Percentiles rank a stretch among this genome's conserved stretches.
Evolutionary conservation across 1,284 basidiomycete species (phyloP).

Genomic region (Heterobasidion occidentale): DNA sequence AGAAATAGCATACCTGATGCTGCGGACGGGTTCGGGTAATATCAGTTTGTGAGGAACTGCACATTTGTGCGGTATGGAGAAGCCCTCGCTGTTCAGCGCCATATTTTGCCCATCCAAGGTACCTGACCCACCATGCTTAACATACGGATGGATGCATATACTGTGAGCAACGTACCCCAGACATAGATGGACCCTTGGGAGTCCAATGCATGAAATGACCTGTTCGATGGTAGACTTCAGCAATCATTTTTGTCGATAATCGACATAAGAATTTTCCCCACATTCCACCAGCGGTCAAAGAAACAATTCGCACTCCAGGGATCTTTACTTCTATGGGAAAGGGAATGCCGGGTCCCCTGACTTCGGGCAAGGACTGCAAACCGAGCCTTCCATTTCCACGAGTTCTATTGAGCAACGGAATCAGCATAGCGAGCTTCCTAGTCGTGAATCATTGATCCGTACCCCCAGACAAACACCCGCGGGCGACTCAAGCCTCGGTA

Average conservation of each 20-base stretch:
- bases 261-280: conserved; percentile 24
- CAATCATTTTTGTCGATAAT: conserved; percentile 2
- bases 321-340: conserved; percentile 56
- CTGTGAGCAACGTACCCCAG: conserved; percentile 55
- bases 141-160: not conserved
- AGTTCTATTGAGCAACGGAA: conserved; percentile 33
- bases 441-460: conserved; percentile 14
- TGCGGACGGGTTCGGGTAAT: conserved; percentile 48
- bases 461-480: conserved; percentile 80
- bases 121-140: conserved; percentile 29
- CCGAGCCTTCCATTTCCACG: conserved; percentile 55
- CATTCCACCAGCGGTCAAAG: conserved; percentile 76
- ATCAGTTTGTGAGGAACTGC: conserved; percentile 51
- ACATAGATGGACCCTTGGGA: conserved; percentile 67
- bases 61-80: conserved; percentile 40
- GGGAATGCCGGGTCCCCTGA: conserved; percentile 37
- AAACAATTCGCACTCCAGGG: conserved; percentile 59
- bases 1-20: conserved; percentile 45
- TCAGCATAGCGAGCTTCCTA: conserved; percentile 1
- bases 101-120: conserved; percentile 45
- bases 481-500: conserved; percentile 60
- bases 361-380: conserved; percentile 27
- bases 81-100: conserved; percentile 45
- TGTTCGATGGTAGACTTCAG: conserved; percentile 18
- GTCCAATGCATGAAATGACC: conserved; percentile 79